Base-by-base conservation (phyloP, 2,329 filamentous ascomycete species). In the Nemania sp. region DNA sequence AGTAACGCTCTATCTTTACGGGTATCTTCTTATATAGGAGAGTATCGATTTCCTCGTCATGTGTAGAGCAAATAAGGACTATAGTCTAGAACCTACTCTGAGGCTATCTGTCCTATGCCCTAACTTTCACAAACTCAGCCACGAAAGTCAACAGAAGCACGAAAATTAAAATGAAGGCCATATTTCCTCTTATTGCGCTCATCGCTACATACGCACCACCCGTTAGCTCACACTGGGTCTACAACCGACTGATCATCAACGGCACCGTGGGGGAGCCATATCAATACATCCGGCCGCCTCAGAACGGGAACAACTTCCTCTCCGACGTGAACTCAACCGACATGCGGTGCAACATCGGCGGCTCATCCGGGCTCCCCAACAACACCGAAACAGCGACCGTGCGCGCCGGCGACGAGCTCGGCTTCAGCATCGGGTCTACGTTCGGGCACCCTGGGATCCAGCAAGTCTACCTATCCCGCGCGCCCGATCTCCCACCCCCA, bases 401-500 rank as follows among this genome's bases (percentile, higher is more conserved):
- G 35, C 45, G 20, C 10, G 71, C 71, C 5, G 66, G 70, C 51
- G 64, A 67, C 61, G 53, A 71, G 53, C 26, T 74, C 2, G 72
- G 72, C 29, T 74, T 74, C 62, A 60, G 53, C 10, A 66, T 73
- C 51, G 60, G 57, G 38, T 62, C 70, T 11, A 70, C 70, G 27
- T 74, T 74, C 55, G 72, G 73, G 4, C 70, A 73, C 59, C 72
- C 70, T 5, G 70, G 73, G 35, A 66, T 71, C 51, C 71, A 75
- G 57, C 70, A 73, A 55, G 71, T 65, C 2, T 74, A 73, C 57
- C 55, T 72, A 0, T 72, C 71, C 2, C 54, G 29, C 8, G 70
- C 66, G 18, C 71, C 72, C 4, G 57, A 60, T 5, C 45, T 41
- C 5, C 35, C 35, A 10, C 3, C 3, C 35, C 11, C 35, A 10